Evolutionary conservation across 805 yeast genomes (phyloP), one percentile per base, ranked within the genome.

Genomic region (Sungouiella thailandica): DNA sequence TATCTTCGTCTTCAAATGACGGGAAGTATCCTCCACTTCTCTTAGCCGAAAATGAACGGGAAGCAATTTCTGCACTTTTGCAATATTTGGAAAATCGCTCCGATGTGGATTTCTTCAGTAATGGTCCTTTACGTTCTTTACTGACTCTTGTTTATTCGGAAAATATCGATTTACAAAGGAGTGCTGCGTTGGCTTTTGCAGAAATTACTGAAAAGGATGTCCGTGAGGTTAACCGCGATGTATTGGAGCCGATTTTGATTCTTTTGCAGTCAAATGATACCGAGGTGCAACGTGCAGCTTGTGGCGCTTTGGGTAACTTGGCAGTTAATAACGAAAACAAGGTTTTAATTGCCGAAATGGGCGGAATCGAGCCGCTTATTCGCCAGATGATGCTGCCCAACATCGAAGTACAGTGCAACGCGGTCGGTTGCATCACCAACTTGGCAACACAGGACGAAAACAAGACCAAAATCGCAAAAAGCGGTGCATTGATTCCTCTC

Each of bases 331-430:
- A 88, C 53, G 96, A 85, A 41, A 93, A 93, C 66, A 93, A 93
- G 59, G 74, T 84, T 12, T 70, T 93, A 33, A 90, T 93, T 40
- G 97, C 94, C 12, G 96, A 90, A 53, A 87, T 93, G 96, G 97
- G 97, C 18, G 98, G 97, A 2, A 74, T 93, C 37, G 96, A 89
- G 44, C 97, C 97, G 4, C 74, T 93, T 29, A 93, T 93, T 50
- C 81, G 94, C 59, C 98, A 93, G 64, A 93, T 93, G 99, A 83
- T 87, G 83, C 83, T 95, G 26, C 77, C 93, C 35, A 93, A 93
- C 53, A 95, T 93, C 38, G 99, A 93, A 60, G 97, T 93, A 25
- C 98, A 93, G 64, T 93, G 99, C 62, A 93, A 93, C 57, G 98
- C 99, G 2, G 98, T 93, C 37, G 99, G 99, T 12, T 93, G 98